Evolutionary conservation across 1,284 basidiomycete genomes (phyloP), one percentile per base, ranked within the genome.

Genomic region (Cryptococcus wingfieldii): DNA sequence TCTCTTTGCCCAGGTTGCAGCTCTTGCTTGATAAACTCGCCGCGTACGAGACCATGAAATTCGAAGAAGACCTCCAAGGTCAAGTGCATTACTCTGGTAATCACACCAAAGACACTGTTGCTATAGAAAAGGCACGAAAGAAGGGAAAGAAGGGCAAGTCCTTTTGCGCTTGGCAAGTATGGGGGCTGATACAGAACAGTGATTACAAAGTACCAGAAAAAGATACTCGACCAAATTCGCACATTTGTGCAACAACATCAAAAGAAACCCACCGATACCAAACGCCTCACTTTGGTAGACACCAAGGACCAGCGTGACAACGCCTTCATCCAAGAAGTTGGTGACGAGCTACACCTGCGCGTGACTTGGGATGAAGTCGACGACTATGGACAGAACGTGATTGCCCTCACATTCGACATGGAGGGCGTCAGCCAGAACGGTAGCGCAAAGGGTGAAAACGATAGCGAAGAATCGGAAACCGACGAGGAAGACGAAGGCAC

Each of bases 281-380:
- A 76, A 74, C 79, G 79, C 23, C 77, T 93, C 38, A 77, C 82
- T 16, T 83, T 95, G 77, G 83, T 83, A 28, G 93, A 94, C 68
- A 81, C 80, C 10, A 86, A 93, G 72, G 80, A 88, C 0, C 84
- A 89, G 2, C 80, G 84, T 34, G 92, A 96, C 63, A 81, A 87
- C 37, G 79, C 79, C 49, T 95, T 96, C 68, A 84, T 96, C 47
- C 81, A 78, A 47, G 83, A 83, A 34, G 79, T 97, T 18, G 85
- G 87, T 5, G 81, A 84, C 41, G 86, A 90, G 50, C 72, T 96
- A 41, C 84, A 90, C 69, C 80, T 96, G 8, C 81, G 77, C 31
- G 74, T 92, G 38, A 80, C 85, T 23, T 97, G 91, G 89, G 93
- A 96, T 71, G 91, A 94, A 68, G 91, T 85, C 62, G 87, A 93